A percentile compares a stretch with the other conserved stretches of the same genome.
phyloP scores from a whole-genome alignment of 306 rosid genomes.

The Acacia crassicarpa region DNA sequence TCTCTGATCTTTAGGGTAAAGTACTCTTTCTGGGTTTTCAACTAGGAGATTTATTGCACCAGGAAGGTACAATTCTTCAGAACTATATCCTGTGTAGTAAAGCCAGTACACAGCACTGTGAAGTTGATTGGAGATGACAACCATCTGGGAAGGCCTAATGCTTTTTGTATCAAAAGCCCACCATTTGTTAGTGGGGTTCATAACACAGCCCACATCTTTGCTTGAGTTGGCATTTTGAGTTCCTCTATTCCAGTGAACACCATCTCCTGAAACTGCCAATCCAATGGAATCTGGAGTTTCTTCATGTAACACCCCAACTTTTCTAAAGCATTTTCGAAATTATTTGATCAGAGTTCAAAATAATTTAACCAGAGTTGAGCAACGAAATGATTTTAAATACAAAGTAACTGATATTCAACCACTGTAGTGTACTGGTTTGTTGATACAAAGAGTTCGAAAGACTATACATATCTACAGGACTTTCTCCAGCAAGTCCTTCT shows the following conservation, averaged over 20 bases:
- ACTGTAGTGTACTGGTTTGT: too few relatives aligned
- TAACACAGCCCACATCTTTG: conserved; percentile 38
- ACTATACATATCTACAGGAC: too few relatives aligned
- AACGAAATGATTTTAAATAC: too few relatives aligned
- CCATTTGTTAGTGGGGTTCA: conserved; percentile 47
- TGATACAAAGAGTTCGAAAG: too few relatives aligned
- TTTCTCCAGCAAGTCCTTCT: too few relatives aligned
- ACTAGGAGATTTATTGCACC: neutral
- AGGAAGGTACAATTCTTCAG: conserved; percentile 31
- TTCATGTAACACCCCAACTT: too few relatives aligned
- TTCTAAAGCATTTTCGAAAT: too few relatives aligned
- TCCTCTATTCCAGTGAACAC: conserved; percentile 56
- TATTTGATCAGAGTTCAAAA: too few relatives aligned
- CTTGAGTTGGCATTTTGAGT: conserved; percentile 30
- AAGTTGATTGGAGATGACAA: conserved; percentile 51
- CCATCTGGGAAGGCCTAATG: conserved; percentile 49
- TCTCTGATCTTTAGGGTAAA: neutral
- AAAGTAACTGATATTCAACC: too few relatives aligned
- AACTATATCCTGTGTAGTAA: conserved; percentile 45
- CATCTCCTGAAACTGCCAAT: conserved; percentile 53
- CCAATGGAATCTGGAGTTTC: conserved; percentile 39
- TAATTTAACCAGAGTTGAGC: too few relatives aligned
- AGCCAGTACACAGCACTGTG: conserved; percentile 53
- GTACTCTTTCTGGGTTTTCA: conserved; percentile 32
- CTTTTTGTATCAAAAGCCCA: conserved; percentile 53